phyloP scores from a whole-genome alignment of 2,329 filamentous ascomycete species.

The Pestalotiopsis sp. region DNA sequence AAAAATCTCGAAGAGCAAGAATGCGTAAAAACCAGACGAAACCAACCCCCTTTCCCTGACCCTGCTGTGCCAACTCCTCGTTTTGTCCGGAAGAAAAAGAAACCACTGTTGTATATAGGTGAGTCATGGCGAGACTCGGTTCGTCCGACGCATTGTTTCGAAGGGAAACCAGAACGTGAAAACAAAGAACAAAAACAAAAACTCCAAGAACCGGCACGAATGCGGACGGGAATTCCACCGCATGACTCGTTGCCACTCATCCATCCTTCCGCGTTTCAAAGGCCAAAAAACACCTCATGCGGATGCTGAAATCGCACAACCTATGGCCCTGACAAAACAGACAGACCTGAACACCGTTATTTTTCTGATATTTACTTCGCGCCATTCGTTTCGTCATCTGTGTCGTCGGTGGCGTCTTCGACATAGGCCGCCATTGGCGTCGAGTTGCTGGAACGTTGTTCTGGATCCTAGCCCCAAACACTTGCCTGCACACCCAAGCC shows the following conservation, averaged over 20 bases:
- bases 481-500: slow-evolving; percentile 85
- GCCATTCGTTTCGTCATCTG: not conserved
- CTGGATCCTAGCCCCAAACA: slow-evolving; percentile 75
- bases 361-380: slow-evolving; percentile 22
- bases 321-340: slow-evolving; percentile 25
- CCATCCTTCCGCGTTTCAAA: slow-evolving; percentile 26
- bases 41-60: not conserved
- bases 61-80: slow-evolving; percentile 1
- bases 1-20: not conserved
- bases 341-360: slow-evolving; percentile 32
- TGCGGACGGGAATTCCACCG: slow-evolving; percentile 9
- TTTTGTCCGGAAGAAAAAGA: slow-evolving; percentile 7
- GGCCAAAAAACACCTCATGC: slow-evolving; percentile 35
- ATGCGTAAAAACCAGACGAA: not conserved
- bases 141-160: not conserved
- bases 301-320: slow-evolving; percentile 34
- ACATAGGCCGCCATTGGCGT: slow-evolving; percentile 5
- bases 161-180: slow-evolving; percentile 15
- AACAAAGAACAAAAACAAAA: slow-evolving; percentile 13
- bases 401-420: slow-evolving; percentile 6
- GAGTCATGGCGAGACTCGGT: not conserved
- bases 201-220: slow-evolving; percentile 22
- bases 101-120: slow-evolving; percentile 5
- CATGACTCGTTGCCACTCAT: not conserved
- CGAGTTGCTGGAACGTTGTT: slow-evolving; percentile 8